Evolutionary conservation across 139 green algal genomes (phyloP).

Genomic region (Auxenochlorella protothecoides): DNA sequence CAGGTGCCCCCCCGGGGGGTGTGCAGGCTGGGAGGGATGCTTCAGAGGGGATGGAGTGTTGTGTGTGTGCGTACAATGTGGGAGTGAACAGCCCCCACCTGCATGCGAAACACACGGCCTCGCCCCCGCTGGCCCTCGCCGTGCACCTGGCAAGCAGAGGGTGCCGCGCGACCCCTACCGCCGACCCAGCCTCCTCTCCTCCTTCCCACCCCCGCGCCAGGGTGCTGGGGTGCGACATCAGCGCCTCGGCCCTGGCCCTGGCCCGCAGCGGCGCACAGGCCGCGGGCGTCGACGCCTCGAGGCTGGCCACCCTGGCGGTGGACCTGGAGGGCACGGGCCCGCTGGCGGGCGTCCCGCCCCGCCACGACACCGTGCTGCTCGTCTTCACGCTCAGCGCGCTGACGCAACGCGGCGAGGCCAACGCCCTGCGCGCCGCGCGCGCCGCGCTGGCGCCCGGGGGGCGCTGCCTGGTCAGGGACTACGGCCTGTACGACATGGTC

Average conservation of each 20-base stretch:
- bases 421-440: conserved; percentile 19
- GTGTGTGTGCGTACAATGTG: too few relatives aligned
- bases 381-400: conserved; percentile 74
- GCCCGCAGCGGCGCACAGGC: conserved; percentile 22
- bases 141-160: too few relatives aligned
- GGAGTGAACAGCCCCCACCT: too few relatives aligned
- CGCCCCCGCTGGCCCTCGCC: too few relatives aligned
- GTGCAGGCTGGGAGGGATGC: too few relatives aligned
- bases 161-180: too few relatives aligned
- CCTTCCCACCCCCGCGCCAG: neutral
- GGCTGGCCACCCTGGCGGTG: conserved; percentile 12
- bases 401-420: conserved; percentile 22
- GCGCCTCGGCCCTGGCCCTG: conserved; percentile 43
- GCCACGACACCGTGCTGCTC: conserved; percentile 45
- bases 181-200: too few relatives aligned
- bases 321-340: conserved; percentile 15
- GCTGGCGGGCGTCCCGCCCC: conserved; percentile 15
- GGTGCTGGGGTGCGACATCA: conserved; percentile 48
- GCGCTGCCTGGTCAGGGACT: conserved; percentile 58
- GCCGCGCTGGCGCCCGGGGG: conserved; percentile 43
- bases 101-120: too few relatives aligned
- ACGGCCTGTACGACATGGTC: conserved; percentile 70
- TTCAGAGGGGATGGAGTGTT: too few relatives aligned
- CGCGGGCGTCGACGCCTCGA: conserved; percentile 25
- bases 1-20: too few relatives aligned